Evolutionary conservation across 805 yeast genomes (phyloP), one percentile per base, ranked within the genome.

Genomic region (Candida koratica): DNA sequence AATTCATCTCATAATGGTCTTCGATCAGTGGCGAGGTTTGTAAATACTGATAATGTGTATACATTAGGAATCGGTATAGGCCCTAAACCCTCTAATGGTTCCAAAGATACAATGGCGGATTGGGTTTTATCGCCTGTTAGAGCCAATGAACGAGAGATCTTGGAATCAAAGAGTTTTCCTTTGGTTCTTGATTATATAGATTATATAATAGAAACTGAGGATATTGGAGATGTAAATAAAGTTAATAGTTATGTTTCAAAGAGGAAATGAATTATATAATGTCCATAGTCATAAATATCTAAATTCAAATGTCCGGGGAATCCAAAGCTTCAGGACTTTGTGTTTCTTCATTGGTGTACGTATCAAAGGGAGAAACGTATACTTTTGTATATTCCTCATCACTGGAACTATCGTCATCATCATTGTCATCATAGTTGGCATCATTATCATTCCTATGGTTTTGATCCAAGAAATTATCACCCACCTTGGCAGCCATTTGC

Each of bases 1-100:
- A 61, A 56, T 35, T 69, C 61, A 39, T 59, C 67, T 3, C 72
- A 66, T 42, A 63, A 64, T 36, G 72, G 72, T 5, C 43, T 66
- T 27, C 58, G 55, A 34, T 48, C 57, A 9, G 41, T 61, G 11
- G 43, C 42, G 18, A 42, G 41, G 14, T 31, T 18, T 17, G 10
- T 31, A n/a, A 36, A 36, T 24, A 33, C 30, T 36, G 38, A 28
- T 7, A 18, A 30, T 9, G 35, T 53, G 1, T 59, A 43, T 34
- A 65, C 63, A 42, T 46, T 66, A 13, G 70, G 67, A 0, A 43
- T 66, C 3, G 71, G 67, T 2, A 61, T 66, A 17, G 72, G 72
- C 2, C 72, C 72, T 5, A 66, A 65, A 40, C 72, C 71, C 1
- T 22, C 35, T n/a, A 52, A 46, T 37, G 60, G 68, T 1, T 46